Conservation (phyloP, 768 basidiomycete species). For the Gelatoporia subvermispora region DNA sequence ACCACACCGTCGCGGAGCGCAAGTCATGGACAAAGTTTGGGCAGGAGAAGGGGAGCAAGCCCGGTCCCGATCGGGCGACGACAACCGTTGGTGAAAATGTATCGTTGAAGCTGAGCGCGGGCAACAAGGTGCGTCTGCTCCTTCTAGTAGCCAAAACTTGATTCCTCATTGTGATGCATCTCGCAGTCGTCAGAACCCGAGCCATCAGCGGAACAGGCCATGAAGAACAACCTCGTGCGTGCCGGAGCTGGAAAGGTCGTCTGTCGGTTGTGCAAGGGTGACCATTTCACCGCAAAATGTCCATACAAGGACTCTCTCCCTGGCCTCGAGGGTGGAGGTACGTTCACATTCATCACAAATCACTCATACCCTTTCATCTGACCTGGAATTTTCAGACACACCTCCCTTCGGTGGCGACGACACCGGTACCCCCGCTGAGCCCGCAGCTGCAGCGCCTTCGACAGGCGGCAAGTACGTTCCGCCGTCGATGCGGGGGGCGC, state of each 20-base stretch:
- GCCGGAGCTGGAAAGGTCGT: conserved; percentile 83
- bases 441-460: conserved; percentile 30
- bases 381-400: conserved; percentile 35
- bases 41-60: conserved; percentile 76
- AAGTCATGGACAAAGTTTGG: conserved; percentile 95
- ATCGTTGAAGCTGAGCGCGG: conserved; percentile 52
- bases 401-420: conserved; percentile 34
- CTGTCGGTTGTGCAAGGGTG: conserved; percentile 94
- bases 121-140: conserved; percentile 45
- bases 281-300: conserved; percentile 97
- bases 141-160: conserved; percentile 16
- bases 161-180: neutral
- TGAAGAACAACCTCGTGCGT: conserved; percentile 63
- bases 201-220: conserved; percentile 54
- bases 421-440: conserved; percentile 25
- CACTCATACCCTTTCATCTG: neutral
- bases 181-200: conserved; percentile 61
- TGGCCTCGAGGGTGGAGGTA: conserved; percentile 60
- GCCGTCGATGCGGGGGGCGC: conserved; percentile 79
- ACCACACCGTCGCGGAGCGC: conserved; percentile 89
- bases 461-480: conserved; percentile 86
- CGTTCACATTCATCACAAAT: too few species aligned
- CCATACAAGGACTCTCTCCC: conserved; percentile 94
- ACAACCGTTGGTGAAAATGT: conserved; percentile 85
- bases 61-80: conserved; percentile 90